A percentile compares a stretch with the other conserved stretches of the same genome.
Conservation (phyloP, 2,329 filamentous ascomycete genomes). For the Teratosphaeria pseudoeucalypti region DNA sequence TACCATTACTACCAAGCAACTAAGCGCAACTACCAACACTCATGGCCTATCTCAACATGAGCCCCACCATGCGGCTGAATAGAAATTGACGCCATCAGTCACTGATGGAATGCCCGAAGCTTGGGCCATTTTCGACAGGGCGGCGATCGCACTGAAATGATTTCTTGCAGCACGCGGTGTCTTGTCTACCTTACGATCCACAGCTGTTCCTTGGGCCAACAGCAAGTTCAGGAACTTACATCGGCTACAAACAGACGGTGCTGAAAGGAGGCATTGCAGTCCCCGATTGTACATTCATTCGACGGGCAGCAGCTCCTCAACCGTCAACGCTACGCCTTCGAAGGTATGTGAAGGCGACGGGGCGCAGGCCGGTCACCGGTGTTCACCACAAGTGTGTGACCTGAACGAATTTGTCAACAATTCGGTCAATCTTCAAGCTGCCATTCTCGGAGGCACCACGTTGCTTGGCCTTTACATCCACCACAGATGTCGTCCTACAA, state of each 20-base stretch:
- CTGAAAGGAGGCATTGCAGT: not conserved
- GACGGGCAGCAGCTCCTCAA: not conserved
- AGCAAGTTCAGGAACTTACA: not conserved
- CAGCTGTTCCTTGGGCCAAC: not conserved
- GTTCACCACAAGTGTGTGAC: not conserved
- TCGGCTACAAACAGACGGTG: not conserved
- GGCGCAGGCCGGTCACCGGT: not conserved
- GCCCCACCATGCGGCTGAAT: not conserved
- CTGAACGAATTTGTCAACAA: not conserved
- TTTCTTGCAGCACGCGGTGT: not conserved
- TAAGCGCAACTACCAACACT: not conserved
- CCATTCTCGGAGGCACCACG: not conserved
- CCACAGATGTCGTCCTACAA: slow-evolving; percentile 2
- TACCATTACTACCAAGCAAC: not conserved
- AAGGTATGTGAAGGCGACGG: not conserved
- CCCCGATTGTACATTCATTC: not conserved
- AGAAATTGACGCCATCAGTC: not conserved
- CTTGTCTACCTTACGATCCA: not conserved
- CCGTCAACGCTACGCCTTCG: not conserved
- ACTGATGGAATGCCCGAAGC: not conserved
- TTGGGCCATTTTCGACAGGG: not conserved
- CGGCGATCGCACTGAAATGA: not conserved
- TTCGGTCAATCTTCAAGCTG: not conserved
- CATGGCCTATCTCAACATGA: not conserved
- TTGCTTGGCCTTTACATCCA: not conserved